Evolutionary conservation across 805 yeast genomes (phyloP).

Genomic region (Lipomyces mesembrius): DNA sequence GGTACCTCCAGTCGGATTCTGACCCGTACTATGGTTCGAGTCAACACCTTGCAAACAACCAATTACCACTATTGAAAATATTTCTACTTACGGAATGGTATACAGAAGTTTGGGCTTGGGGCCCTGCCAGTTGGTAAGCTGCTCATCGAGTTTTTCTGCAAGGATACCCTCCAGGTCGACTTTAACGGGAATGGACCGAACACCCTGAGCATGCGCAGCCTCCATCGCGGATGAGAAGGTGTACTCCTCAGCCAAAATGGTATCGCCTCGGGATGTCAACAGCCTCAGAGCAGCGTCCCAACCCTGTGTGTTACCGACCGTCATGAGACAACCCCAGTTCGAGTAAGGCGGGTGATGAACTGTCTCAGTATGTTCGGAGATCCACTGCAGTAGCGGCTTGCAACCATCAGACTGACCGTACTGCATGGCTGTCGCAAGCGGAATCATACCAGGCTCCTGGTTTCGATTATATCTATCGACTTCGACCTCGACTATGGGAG

Average conservation of each 20-base stretch:
- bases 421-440: constrained; percentile 84
- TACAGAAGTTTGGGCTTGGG: constrained; percentile 49
- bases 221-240: constrained; percentile 76
- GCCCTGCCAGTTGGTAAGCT: constrained; percentile 65
- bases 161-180: constrained; percentile 68
- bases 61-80: neutral
- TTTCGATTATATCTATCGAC: constrained; percentile 51
- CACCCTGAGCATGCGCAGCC: constrained; percentile 65
- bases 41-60: neutral
- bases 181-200: constrained; percentile 65
- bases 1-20: constrained; percentile 81
- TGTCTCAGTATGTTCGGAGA: constrained; percentile 65
- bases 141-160: constrained; percentile 59
- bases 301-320: constrained; percentile 88
- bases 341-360: constrained; percentile 57
- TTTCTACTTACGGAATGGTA: constrained; percentile 32
- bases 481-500: constrained; percentile 44
- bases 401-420: constrained; percentile 88
- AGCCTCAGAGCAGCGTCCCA: constrained; percentile 85
- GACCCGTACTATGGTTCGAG: constrained; percentile 58
- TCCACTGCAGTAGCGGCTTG: constrained; percentile 65
- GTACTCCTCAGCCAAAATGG: constrained; percentile 75
- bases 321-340: constrained; percentile 73
- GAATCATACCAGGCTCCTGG: constrained; percentile 61
- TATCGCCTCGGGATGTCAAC: constrained; percentile 67